These are phyloP conservation scores for Lithospermum erythrorhizon DNA, from an alignment of 257 asterid genomes.

Conservation along the genomic window DNA sequence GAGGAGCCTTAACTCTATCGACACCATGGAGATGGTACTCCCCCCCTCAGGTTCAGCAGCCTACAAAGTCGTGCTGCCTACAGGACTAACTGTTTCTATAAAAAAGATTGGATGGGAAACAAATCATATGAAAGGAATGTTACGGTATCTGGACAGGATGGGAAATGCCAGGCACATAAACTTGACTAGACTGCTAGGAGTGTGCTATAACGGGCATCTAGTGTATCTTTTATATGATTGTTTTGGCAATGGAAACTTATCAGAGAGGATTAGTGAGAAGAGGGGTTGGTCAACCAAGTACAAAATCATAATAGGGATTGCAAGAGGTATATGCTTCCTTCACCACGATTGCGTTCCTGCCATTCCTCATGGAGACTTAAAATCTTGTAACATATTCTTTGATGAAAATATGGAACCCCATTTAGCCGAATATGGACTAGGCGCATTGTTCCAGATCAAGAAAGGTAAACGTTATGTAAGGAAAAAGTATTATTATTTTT, in stretches of 20 bases:
- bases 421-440: constrained; percentile 20
- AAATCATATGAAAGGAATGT: constrained; percentile 23
- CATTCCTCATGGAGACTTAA: neutral
- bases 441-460: too few species aligned
- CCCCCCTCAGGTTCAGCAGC: too few species aligned
- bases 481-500: too few species aligned
- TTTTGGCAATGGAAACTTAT: constrained; percentile 55
- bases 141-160: constrained; percentile 35
- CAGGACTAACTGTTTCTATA: constrained; percentile 41
- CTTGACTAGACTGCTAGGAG: constrained; percentile 67
- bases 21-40: too few species aligned
- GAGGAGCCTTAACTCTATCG: constrained; percentile 35
- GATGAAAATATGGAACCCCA: constrained; percentile 85
- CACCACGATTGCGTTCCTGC: neutral
- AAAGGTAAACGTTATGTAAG: too few species aligned
- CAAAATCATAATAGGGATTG: constrained; percentile 3
- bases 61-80: too few species aligned
- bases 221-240: constrained; percentile 75
- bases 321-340: too few species aligned
- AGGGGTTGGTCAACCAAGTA: constrained; percentile 61
- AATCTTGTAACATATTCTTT: constrained; percentile 35
- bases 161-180: constrained; percentile 72
- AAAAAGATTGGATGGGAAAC: constrained; percentile 75
- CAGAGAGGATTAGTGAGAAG: constrained; percentile 42
- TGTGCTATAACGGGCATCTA: constrained; percentile 44